Conservation (phyloP, 768 basidiomycete species). For the Nevesoporus exiguus region DNA sequence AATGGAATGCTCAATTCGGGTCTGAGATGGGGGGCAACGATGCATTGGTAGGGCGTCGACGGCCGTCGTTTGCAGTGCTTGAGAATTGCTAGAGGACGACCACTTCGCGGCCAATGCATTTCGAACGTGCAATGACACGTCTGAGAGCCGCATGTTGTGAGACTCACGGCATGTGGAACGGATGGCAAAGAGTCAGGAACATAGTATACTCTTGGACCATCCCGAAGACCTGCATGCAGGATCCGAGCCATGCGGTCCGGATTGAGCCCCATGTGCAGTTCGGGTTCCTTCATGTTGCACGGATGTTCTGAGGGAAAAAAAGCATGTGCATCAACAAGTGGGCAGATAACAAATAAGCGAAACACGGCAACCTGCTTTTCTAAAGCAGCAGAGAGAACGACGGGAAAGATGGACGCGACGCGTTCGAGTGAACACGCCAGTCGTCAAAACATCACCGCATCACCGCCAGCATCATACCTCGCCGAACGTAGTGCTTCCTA, state of each 20-base stretch:
- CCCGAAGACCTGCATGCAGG: slow-evolving; percentile 59
- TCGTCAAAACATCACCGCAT: background rate
- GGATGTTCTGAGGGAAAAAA: slow-evolving; percentile 70
- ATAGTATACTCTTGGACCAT: too few relatives aligned
- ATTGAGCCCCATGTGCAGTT: slow-evolving; percentile 60
- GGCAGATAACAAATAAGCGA: background rate
- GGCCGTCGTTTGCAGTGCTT: slow-evolving; percentile 69
- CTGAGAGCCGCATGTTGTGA: background rate
- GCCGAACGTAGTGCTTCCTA: slow-evolving; percentile 76
- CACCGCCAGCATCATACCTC: slow-evolving; percentile 48
- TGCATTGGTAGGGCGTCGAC: slow-evolving; percentile 50
- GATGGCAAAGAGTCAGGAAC: slow-evolving; percentile 63
- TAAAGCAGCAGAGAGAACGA: slow-evolving; percentile 25
- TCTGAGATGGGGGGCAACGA: slow-evolving; percentile 20
- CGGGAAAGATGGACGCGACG: too few relatives aligned
- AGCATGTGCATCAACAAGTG: background rate
- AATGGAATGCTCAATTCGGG: slow-evolving; percentile 60
- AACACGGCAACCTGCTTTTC: slow-evolving; percentile 21
- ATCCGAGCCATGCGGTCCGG: slow-evolving; percentile 69
- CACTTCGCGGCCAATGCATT: slow-evolving; percentile 58
- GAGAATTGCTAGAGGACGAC: slow-evolving; percentile 53
- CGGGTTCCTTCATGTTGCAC: slow-evolving; percentile 84
- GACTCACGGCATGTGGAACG: background rate
- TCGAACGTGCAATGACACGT: background rate
- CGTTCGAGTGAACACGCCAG: background rate